Evolutionary conservation across 192 early-diverging fungal genomes (phyloP).

Genomic region (Entomortierella lignicola): DNA sequence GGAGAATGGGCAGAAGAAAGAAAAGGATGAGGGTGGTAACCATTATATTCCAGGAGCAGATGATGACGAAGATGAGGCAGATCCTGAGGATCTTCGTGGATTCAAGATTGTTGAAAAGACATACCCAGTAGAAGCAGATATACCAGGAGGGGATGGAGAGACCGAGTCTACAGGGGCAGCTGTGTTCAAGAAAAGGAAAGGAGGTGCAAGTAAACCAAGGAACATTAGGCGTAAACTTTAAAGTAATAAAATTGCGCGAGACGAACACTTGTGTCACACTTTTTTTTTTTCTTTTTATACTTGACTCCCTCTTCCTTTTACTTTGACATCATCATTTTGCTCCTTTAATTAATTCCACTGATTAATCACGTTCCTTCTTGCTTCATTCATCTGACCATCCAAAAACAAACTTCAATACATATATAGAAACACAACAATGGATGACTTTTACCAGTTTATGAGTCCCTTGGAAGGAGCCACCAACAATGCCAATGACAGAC

Average conservation of each 20-base stretch:
- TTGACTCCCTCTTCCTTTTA: too few species aligned
- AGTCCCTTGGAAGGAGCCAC: constrained; percentile 39
- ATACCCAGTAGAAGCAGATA: constrained; percentile 43
- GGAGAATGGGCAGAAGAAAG: background rate
- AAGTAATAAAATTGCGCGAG: background rate
- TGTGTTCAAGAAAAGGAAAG: constrained; percentile 67
- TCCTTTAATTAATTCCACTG: too few species aligned
- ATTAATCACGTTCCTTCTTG: too few species aligned
- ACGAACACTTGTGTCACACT: too few species aligned
- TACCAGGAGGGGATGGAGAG: constrained; percentile 17
- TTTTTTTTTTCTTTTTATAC: too few species aligned
- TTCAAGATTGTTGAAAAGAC: constrained; percentile 68
- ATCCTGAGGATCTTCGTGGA: constrained; percentile 59
- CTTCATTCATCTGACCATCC: too few species aligned
- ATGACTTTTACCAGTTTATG: constrained; percentile 55
- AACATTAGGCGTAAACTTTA: constrained; percentile 54
- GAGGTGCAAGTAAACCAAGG: constrained; percentile 33
- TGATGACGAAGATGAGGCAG: constrained; percentile 58
- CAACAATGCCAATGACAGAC: constrained; percentile 19
- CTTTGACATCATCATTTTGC: too few species aligned
- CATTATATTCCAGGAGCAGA: constrained; percentile 20
- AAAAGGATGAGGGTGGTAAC: constrained; percentile 2
- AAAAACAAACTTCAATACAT: background rate
- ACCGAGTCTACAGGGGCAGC: constrained; percentile 4
- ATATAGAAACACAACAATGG: constrained; percentile 14